Evolutionary conservation across 768 basidiomycete species (phyloP).

Genomic region (Rhizopogon vinicolor): DNA sequence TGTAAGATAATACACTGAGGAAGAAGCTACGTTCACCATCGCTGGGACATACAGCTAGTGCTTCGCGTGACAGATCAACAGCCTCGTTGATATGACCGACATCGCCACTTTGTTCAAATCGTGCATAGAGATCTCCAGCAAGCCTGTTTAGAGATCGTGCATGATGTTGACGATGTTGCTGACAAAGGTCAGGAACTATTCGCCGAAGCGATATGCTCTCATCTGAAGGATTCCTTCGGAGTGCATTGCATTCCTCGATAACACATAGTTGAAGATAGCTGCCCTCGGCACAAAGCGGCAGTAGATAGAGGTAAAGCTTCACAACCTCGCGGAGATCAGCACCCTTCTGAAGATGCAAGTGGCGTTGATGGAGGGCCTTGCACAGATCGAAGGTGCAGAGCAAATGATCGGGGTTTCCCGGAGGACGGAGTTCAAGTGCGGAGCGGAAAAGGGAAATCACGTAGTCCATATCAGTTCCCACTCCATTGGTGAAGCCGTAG

Average conservation of each 20-base stretch:
- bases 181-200: not conserved
- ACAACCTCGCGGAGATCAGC: not conserved
- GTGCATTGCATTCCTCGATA: not conserved
- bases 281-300: not conserved
- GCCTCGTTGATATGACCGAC: not conserved
- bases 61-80: not conserved
- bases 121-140: not conserved
- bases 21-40: not conserved
- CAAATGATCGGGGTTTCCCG: not conserved
- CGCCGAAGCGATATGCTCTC: not conserved
- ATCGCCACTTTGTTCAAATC: not conserved
- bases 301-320: not conserved
- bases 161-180: not conserved
- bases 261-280: not conserved
- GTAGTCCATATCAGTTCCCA: not conserved
- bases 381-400: not conserved
- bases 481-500: not conserved
- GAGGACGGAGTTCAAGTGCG: not conserved
- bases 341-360: not conserved
- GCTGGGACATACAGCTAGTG: slow-evolving; percentile 15
- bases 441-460: not conserved
- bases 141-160: not conserved
- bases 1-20: not conserved
- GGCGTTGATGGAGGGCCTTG: not conserved
- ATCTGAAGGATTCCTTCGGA: not conserved